phyloP scores from a whole-genome alignment of 352 stramenopile species.

The Phytophthora hybrid region DNA sequence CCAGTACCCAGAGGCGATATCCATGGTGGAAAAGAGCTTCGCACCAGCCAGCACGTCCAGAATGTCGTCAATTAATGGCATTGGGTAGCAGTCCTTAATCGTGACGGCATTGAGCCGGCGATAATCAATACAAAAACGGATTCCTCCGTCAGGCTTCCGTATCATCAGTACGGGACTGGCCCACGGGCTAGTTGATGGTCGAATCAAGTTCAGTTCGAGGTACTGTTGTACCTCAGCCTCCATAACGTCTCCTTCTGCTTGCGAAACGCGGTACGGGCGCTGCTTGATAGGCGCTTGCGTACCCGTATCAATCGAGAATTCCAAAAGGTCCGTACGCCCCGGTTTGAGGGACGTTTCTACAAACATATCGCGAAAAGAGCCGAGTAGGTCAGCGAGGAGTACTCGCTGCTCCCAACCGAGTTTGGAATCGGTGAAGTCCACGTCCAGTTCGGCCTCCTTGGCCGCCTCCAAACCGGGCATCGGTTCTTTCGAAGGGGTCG shows the following conservation, averaged over 20 bases:
- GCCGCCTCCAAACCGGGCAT: no score
- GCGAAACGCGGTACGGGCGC: conserved; percentile 11
- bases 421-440: background rate
- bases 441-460: background rate
- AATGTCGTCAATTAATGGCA: conserved; percentile 26
- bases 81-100: conserved; percentile 12
- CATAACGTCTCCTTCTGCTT: conserved; percentile 15
- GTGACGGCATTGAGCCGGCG: no score
- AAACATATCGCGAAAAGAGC: background rate
- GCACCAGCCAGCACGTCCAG: conserved; percentile 2
- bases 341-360: background rate
- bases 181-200: no score
- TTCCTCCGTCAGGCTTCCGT: no score
- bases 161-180: no score
- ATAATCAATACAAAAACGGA: no score
- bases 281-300: conserved; percentile 6
- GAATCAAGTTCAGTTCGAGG: background rate
- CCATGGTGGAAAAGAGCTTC: conserved; percentile 14
- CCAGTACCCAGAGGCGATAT: background rate
- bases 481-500: no score
- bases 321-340: background rate
- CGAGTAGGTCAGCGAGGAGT: background rate
- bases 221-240: conserved; percentile 16
- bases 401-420: background rate
- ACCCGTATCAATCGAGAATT: conserved; percentile 20